Evolutionary conservation across 1,139 yeast genomes (phyloP).

Genomic region (Debaryomyces psychrophilus): DNA sequence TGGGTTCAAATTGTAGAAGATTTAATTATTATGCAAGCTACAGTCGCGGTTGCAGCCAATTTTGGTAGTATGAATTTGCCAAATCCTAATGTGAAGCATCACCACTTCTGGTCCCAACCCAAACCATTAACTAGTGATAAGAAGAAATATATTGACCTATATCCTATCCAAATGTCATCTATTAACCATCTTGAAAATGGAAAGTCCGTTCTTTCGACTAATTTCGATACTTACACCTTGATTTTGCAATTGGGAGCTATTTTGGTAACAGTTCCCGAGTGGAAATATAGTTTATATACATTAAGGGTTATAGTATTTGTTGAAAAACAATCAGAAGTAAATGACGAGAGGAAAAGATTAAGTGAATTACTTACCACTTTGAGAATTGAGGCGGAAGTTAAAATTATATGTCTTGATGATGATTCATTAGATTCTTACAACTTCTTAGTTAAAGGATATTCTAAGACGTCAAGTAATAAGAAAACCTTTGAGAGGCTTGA

Average conservation of each 20-base stretch:
- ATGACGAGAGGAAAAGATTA: slow-evolving; percentile 68
- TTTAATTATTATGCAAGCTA: slow-evolving; percentile 85
- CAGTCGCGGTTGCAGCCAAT: slow-evolving; percentile 92
- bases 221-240: slow-evolving; percentile 92
- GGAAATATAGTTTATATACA: slow-evolving; percentile 71
- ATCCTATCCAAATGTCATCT: slow-evolving; percentile 96
- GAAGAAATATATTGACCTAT: slow-evolving; percentile 71
- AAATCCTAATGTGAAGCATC: slow-evolving; percentile 23
- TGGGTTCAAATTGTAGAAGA: slow-evolving; percentile 96
- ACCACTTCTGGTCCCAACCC: slow-evolving; percentile 23
- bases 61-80: slow-evolving; percentile 68
- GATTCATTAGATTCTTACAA: slow-evolving; percentile 70
- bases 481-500: slow-evolving; percentile 36
- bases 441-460: slow-evolving; percentile 70
- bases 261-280: slow-evolving; percentile 85
- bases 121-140: slow-evolving; percentile 16
- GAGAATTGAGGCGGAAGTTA: slow-evolving; percentile 77
- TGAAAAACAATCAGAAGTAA: slow-evolving; percentile 69
- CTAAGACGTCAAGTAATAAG: slow-evolving; percentile 31
- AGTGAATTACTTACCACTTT: slow-evolving; percentile 66
- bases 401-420: slow-evolving; percentile 67
- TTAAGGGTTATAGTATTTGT: slow-evolving; percentile 88
- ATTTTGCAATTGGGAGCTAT: slow-evolving; percentile 93
- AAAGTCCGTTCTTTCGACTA: slow-evolving; percentile 74
- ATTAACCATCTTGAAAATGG: slow-evolving; percentile 67